Conservation (phyloP, 768 basidiomycete species). For the Tubosaeta sp. region DNA sequence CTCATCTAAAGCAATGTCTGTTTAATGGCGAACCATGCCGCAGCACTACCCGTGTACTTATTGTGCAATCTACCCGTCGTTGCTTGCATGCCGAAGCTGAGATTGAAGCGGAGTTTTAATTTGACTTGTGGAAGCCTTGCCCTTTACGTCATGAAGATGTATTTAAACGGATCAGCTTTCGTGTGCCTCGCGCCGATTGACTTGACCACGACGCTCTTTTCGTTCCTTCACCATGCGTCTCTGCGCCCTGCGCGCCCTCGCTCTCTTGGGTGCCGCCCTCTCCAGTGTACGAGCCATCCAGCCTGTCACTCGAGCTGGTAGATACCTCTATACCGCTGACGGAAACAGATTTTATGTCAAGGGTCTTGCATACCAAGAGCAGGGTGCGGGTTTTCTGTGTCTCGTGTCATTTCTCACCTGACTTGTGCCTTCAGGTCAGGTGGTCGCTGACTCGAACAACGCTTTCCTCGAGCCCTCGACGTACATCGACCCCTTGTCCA, state of each 20-base stretch:
- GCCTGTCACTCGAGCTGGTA: slow-evolving; percentile 63
- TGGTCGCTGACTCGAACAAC: slow-evolving; percentile 47
- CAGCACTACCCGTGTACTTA: slow-evolving; percentile 39
- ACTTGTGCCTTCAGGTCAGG: slow-evolving; percentile 27
- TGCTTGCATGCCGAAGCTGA: slow-evolving; percentile 11
- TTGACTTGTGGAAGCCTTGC: neutral
- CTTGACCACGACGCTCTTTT: slow-evolving; percentile 5
- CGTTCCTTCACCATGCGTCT: slow-evolving; percentile 23
- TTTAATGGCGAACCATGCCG: slow-evolving; percentile 35
- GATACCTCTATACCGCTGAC: slow-evolving; percentile 75
- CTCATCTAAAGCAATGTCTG: slow-evolving; percentile 40
- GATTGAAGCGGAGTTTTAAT: neutral
- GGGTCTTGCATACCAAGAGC: slow-evolving; percentile 80
- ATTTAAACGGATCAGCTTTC: neutral
- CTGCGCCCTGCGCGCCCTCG: slow-evolving; percentile 25
- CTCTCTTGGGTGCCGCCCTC: slow-evolving; percentile 39
- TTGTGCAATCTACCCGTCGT: slow-evolving; percentile 36
- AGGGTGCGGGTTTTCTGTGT: slow-evolving; percentile 44
- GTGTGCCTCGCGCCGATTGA: neutral
- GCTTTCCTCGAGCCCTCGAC: slow-evolving; percentile 68
- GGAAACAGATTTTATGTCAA: slow-evolving; percentile 86
- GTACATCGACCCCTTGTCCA: slow-evolving; percentile 76
- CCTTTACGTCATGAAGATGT: neutral
- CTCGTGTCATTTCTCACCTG: neutral
- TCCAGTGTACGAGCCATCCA: slow-evolving; percentile 62